A percentile compares a stretch with the other conserved stretches of the same genome.
Evolutionary conservation across 2,329 filamentous ascomycete species (phyloP).

Genomic region (Bipolaris sorokiniana): DNA sequence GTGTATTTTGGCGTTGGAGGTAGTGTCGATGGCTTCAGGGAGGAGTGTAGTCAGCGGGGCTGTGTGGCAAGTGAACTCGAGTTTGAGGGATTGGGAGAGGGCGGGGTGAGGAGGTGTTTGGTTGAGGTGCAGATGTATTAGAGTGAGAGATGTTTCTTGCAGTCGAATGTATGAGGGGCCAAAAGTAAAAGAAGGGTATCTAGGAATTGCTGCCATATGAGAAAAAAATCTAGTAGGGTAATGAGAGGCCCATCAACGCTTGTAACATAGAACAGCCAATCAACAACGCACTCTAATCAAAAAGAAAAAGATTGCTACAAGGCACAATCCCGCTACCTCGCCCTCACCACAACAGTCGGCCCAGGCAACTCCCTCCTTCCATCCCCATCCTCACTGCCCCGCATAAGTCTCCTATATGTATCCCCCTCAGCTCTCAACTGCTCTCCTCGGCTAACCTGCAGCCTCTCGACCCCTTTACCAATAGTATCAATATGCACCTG

Average conservation of each 20-base stretch:
- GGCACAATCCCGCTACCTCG: conserved; percentile 5
- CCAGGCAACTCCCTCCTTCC: conserved; percentile 21
- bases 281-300: too few species aligned
- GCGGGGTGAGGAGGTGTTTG: conserved; percentile 55
- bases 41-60: conserved; percentile 50
- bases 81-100: conserved; percentile 52
- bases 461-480: conserved; percentile 71
- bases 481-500: conserved; percentile 79
- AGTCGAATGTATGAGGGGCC: too few species aligned
- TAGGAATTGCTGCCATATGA: background rate
- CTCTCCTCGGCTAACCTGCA: conserved; percentile 68
- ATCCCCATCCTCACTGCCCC: conserved; percentile 16
- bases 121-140: conserved; percentile 53
- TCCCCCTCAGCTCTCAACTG: conserved; percentile 66
- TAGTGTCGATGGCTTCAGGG: conserved; percentile 75
- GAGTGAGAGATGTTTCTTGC: background rate
- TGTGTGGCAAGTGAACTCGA: conserved; percentile 57
- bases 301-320: background rate
- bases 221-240: too few species aligned
- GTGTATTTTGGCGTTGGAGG: conserved; percentile 87
- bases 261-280: background rate
- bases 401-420: conserved; percentile 27
- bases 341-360: conserved; percentile 24
- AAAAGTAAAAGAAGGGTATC: conserved; percentile 9
- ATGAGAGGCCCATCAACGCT: too few species aligned